These are phyloP conservation scores for Biscutella auriculata DNA, from an alignment of 441 rosid genomes.

Conservation along the genomic window DNA sequence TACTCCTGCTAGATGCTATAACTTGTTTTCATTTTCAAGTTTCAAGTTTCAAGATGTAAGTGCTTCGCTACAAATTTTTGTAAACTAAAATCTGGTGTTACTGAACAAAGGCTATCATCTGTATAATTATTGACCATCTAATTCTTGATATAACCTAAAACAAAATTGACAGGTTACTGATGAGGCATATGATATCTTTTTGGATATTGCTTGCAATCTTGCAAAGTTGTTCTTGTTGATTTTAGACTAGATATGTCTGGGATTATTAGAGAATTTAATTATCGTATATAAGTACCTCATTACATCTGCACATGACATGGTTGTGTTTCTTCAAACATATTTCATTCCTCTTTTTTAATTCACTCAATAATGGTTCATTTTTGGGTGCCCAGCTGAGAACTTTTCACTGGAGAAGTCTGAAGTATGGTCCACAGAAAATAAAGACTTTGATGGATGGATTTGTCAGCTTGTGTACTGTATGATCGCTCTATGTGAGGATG, in stretches of 20 bases:
- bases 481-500: conserved; percentile 64
- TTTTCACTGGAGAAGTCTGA: conserved; percentile 49
- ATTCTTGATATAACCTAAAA: not conserved
- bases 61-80: not conserved
- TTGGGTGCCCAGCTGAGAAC: conserved; percentile 42
- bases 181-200: conserved; percentile 1
- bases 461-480: conserved; percentile 78
- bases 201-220: conserved; percentile 2
- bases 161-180: not conserved
- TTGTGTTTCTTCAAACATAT: not conserved
- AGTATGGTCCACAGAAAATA: conserved; percentile 71
- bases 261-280: not conserved
- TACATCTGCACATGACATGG: conserved; percentile 4
- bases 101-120: not conserved
- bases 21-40: not conserved
- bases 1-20: not conserved
- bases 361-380: conserved; percentile 16
- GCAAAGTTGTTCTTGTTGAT: not conserved
- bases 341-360: conserved; percentile 7
- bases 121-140: not conserved
- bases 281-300: not conserved
- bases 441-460: conserved; percentile 78
- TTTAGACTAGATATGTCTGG: not conserved
- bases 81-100: conserved; percentile 2
- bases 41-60: not conserved